Percentiles rank a stretch among this genome's conserved stretches.
Evolutionary conservation across 2,329 filamentous ascomycete species (phyloP).

Genomic region (Ophiostoma sp.): DNA sequence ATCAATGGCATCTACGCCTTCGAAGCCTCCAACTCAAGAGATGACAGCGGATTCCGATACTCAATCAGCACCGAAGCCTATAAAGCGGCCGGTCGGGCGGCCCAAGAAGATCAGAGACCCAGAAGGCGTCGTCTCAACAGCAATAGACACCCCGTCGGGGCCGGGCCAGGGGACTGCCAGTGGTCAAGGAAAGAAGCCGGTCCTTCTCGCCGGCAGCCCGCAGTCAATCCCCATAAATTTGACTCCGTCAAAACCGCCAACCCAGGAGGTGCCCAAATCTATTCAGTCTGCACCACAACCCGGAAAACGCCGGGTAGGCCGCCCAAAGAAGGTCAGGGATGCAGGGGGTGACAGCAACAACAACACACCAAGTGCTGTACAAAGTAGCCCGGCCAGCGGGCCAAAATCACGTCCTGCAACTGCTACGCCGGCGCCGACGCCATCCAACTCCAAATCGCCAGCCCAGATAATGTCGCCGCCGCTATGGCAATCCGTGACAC

Average conservation of each 20-base stretch:
- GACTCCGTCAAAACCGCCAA: not conserved
- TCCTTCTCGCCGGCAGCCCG: not conserved
- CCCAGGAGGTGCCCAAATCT: not conserved
- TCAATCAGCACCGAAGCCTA: not conserved
- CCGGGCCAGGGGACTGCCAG: not conserved
- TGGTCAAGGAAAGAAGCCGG: not conserved
- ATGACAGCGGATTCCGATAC: not conserved
- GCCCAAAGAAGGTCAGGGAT: not conserved
- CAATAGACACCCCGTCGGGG: too few species aligned
- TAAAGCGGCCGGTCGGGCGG: not conserved
- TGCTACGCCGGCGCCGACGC: not conserved
- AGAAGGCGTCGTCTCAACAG: not conserved
- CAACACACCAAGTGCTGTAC: not conserved
- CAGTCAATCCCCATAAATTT: not conserved
- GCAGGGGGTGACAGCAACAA: not conserved
- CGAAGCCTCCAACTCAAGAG: conserved; percentile 4
- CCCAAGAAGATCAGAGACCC: not conserved
- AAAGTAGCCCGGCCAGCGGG: not conserved
- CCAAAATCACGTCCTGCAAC: not conserved
- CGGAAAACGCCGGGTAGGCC: not conserved
- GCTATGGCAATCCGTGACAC: conserved; percentile 1
- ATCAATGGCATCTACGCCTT: not conserved
- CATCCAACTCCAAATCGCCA: not conserved
- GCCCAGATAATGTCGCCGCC: conserved; percentile 4
- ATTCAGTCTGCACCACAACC: not conserved